Base-by-base conservation (phyloP, 1,139 yeast species). In the Arxiozyma telluris region DNA sequence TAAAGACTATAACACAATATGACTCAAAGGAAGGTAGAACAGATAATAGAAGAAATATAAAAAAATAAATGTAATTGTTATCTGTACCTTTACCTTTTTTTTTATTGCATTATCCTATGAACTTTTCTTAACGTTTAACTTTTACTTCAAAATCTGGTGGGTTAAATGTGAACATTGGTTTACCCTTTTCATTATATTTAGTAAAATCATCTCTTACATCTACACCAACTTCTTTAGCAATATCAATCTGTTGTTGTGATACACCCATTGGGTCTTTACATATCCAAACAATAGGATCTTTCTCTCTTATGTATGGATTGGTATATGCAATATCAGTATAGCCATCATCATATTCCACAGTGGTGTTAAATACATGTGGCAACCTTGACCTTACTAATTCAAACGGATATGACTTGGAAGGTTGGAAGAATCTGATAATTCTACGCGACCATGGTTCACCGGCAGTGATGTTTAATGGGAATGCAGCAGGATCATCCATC, bases 251-350 rank as follows among this genome's bases (percentile, higher is more conserved):
- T 55, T 77, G 76, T 54, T 76, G 78, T 4, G 88, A 80, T 48
- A 86, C 76, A 22, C 93, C 93, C 79, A 84, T 72, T 30, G 80
- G 77, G 68, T 86, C 94, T 57, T 71, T 75, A 46, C 86, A 82
- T 58, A 84, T 73, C 94, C 94, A 86, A 52, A 84, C 75, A 48
- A 79, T 79, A 18, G 89, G 88, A 60, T 79, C 83, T 39, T 75
- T 76, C 47, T 81, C 84, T 25, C 72, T 73, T 41, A 85, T 82
- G 53, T 78, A 78, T 22, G 91, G 90, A 64, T 81, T 82, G 50
- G 80, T 78, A 64, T 83, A 86, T 9, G 89, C 87, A 54, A 67
- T 65, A n/a, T 64, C 67, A 64, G 66, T 60, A 54, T 64, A 68
- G 22, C 66, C 72, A 8, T 64, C 63, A 50, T 71, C 61, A 54